phyloP scores from a whole-genome alignment of 495 filamentous ascomycete genomes.

The Neurospora sp. region DNA sequence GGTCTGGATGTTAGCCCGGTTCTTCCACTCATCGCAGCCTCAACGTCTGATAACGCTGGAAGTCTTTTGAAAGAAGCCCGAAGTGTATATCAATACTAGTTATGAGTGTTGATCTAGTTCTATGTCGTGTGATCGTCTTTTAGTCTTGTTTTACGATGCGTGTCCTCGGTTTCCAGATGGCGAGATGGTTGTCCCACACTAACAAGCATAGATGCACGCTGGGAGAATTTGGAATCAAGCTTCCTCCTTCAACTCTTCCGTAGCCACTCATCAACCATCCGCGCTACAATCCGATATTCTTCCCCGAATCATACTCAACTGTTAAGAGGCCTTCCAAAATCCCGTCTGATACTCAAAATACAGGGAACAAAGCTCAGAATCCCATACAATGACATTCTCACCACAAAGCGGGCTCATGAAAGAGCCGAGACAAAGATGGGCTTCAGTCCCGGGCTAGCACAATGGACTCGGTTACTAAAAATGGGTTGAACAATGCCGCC shows the following conservation, averaged over 20 bases:
- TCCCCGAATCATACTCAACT: not conserved
- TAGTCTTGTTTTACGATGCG: not conserved
- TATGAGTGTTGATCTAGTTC: not conserved
- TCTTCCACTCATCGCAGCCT: not conserved
- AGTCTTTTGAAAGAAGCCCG: not conserved
- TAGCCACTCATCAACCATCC: not conserved
- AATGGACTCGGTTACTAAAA: not conserved
- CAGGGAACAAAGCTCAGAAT: not conserved
- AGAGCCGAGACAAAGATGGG: not conserved
- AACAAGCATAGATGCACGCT: not conserved
- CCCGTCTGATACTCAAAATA: not conserved
- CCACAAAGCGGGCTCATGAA: not conserved
- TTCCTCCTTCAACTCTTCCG: not conserved
- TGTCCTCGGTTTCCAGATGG: not conserved
- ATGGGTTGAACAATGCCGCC: not conserved
- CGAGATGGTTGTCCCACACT: not conserved
- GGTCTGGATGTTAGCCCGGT: not conserved
- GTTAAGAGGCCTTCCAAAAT: not conserved
- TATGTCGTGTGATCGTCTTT: rapidly evolving
- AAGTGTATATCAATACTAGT: not conserved
- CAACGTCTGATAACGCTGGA: not conserved
- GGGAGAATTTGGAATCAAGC: not conserved
- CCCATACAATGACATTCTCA: not conserved
- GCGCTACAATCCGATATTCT: not conserved
- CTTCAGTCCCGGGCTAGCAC: not conserved